phyloP scores from a whole-genome alignment of 1,284 basidiomycete genomes.

The Trichosporon inkin region DNA sequence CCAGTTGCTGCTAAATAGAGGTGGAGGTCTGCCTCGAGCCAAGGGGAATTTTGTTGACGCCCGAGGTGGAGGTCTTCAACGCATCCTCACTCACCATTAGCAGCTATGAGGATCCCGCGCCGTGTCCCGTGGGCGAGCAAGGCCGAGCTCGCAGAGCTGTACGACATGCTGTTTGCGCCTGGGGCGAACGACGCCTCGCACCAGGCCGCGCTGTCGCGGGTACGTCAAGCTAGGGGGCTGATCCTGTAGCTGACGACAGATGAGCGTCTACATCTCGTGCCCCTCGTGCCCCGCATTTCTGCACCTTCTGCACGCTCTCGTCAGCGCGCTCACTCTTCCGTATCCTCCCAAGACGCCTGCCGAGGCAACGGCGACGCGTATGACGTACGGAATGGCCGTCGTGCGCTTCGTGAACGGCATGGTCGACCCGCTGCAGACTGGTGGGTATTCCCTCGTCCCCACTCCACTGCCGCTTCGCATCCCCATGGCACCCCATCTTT shows the following conservation, averaged over 20 bases:
- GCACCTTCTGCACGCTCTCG: slow-evolving; percentile 57
- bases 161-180: slow-evolving; percentile 71
- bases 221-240: slow-evolving; percentile 49
- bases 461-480: neutral
- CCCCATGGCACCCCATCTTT: neutral
- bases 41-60: slow-evolving; percentile 8
- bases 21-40: neutral
- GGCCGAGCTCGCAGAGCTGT: slow-evolving; percentile 73
- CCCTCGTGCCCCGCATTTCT: slow-evolving; percentile 66
- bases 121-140: slow-evolving; percentile 76
- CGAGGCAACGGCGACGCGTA: slow-evolving; percentile 55
- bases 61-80: neutral
- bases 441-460: slow-evolving; percentile 51
- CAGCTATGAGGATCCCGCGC: slow-evolving; percentile 68
- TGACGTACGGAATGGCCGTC: slow-evolving; percentile 65
- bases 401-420: slow-evolving; percentile 90
- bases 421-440: slow-evolving; percentile 88
- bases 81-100: slow-evolving; percentile 7
- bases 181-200: slow-evolving; percentile 60
- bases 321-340: slow-evolving; percentile 59
- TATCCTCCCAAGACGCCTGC: slow-evolving; percentile 56
- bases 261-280: slow-evolving; percentile 68
- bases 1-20: neutral
- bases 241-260: slow-evolving; percentile 40
- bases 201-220: slow-evolving; percentile 64